A percentile compares a stretch with the other conserved stretches of the same genome.
phyloP scores from a whole-genome alignment of 805 yeast genomes.

The Scheffersomyces amazonensis region DNA sequence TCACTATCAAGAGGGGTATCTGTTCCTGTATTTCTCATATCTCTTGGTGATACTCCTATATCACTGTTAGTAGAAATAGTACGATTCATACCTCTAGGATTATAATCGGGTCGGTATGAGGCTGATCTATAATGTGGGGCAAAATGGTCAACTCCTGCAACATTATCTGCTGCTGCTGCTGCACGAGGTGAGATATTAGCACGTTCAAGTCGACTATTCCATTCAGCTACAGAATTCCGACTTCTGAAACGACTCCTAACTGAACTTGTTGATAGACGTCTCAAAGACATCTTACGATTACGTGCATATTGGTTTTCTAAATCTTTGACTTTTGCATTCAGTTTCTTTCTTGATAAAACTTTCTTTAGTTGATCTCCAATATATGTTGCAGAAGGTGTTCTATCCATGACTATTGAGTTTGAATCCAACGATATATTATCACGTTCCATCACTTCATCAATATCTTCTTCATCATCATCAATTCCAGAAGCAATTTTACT shows the following conservation, averaged over 20 bases:
- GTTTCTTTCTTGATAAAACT: conserved; percentile 8
- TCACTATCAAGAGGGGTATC: background rate
- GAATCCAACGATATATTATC: no score
- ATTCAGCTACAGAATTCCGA: background rate
- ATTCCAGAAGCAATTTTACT: conserved; percentile 47
- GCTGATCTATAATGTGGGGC: background rate
- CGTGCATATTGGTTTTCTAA: conserved; percentile 1
- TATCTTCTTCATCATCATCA: conserved; percentile 5
- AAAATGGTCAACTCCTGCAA: background rate
- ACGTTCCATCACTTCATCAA: no score
- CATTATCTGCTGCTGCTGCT: background rate
- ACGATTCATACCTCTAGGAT: no score
- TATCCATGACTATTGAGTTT: background rate
- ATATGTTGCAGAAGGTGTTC: conserved; percentile 14
- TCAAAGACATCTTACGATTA: background rate
- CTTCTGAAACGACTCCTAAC: background rate
- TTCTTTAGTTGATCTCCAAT: conserved; percentile 17
- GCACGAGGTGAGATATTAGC: background rate
- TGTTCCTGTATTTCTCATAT: background rate
- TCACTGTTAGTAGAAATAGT: no score
- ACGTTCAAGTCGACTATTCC: background rate
- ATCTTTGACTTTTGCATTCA: background rate
- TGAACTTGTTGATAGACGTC: background rate
- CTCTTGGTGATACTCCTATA: no score
- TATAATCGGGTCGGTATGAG: no score